Evolutionary conservation across 805 yeast species (phyloP).

Genomic region (Millerago galiae): DNA sequence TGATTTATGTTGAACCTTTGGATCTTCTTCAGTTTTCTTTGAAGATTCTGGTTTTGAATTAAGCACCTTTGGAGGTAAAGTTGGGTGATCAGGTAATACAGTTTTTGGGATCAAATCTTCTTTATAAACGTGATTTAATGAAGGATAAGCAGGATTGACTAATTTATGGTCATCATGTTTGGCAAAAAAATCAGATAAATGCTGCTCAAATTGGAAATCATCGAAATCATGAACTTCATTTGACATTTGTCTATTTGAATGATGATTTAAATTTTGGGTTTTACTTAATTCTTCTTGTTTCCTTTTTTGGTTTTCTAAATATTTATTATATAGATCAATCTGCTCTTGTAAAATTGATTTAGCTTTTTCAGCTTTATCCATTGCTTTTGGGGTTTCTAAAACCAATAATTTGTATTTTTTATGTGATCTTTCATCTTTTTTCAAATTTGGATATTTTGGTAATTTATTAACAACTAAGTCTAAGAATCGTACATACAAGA

Average conservation of each 20-base stretch:
- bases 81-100: conserved; percentile 5
- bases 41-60: background rate
- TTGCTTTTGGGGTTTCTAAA: conserved; percentile 17
- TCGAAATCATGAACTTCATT: conserved; percentile 14
- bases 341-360: conserved; percentile 26
- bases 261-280: background rate
- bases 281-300: conserved; percentile 12
- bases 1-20: conserved; percentile 30
- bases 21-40: background rate
- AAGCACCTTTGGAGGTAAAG: conserved; percentile 9
- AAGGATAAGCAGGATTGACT: conserved; percentile 15
- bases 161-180: conserved; percentile 3
- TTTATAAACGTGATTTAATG: conserved; percentile 7
- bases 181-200: conserved; percentile 11
- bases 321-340: conserved; percentile 22
- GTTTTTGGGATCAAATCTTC: conserved; percentile 1
- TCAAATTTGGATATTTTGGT: conserved; percentile 39
- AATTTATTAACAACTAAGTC: conserved; percentile 47
- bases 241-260: background rate
- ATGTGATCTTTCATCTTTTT: conserved; percentile 15
- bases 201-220: conserved; percentile 14
- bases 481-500: conserved; percentile 51
- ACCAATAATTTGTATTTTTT: conserved; percentile 12
- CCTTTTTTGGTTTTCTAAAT: conserved; percentile 20
- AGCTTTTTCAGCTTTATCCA: conserved; percentile 20